Percentiles rank a stretch among this genome's conserved stretches.
Evolutionary conservation across 2,329 filamentous ascomycete species (phyloP).

Genomic region (Leptoxyphium fumago): DNA sequence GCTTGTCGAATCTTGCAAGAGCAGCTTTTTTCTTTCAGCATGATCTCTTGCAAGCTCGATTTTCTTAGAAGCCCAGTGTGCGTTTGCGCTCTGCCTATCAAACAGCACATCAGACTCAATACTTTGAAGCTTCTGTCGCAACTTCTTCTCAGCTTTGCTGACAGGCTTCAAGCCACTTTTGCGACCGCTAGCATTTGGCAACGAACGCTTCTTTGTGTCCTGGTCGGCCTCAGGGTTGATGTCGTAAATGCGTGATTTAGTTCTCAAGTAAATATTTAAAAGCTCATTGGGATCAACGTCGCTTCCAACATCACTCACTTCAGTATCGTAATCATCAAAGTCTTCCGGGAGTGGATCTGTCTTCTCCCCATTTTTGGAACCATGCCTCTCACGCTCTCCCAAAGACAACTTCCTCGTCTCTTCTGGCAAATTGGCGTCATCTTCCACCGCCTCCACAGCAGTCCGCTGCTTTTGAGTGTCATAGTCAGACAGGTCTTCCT

Average conservation of each 20-base stretch:
- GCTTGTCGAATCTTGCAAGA: slow-evolving; percentile 7
- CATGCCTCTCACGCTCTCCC: not conserved
- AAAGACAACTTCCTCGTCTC: not conserved
- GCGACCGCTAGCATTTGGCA: slow-evolving; percentile 6
- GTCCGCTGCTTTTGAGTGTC: slow-evolving; percentile 16
- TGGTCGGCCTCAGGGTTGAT: slow-evolving; percentile 23
- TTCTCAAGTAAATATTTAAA: slow-evolving; percentile 60
- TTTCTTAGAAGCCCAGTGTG: slow-evolving; percentile 30
- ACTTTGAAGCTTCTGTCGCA: slow-evolving; percentile 58
- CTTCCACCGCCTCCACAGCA: not conserved
- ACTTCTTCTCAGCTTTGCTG: slow-evolving; percentile 41
- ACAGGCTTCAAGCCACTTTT: slow-evolving; percentile 10
- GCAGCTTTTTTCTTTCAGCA: slow-evolving; percentile 19
- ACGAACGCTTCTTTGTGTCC: slow-evolving; percentile 38
- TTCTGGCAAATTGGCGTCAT: not conserved
- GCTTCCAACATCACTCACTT: slow-evolving; percentile 35
- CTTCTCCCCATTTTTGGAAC: not conserved
- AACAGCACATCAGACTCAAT: slow-evolving; percentile 52
- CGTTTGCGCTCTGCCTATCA: slow-evolving; percentile 32
- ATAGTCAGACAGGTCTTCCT: slow-evolving; percentile 18
- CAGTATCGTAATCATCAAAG: slow-evolving; percentile 14
- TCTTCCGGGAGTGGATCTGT: not conserved
- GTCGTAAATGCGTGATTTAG: slow-evolving; percentile 43
- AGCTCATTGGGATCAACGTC: slow-evolving; percentile 36
- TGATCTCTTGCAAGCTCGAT: slow-evolving; percentile 27